A percentile compares a stretch with the other conserved stretches of the same genome.
Conservation (phyloP, 1,139 yeast genomes). For the Geotrichum carabidarum region DNA sequence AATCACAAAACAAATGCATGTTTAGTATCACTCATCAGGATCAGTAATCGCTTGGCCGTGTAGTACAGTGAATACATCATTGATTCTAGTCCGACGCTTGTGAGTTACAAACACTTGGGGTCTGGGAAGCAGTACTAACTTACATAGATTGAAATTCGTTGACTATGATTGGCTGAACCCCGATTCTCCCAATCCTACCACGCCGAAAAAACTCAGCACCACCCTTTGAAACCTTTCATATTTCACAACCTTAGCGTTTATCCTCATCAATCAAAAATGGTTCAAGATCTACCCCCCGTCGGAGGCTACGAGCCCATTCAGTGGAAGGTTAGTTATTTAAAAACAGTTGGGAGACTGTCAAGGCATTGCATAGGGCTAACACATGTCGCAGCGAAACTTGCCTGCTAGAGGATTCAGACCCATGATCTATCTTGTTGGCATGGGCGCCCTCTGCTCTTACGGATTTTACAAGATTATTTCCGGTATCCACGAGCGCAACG, state of each 20-base stretch:
- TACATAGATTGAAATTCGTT: no score
- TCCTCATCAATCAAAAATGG: slow-evolving; percentile 24
- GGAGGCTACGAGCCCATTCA: slow-evolving; percentile 85
- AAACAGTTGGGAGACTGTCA: not conserved
- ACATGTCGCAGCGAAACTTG: slow-evolving; percentile 51
- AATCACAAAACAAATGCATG: no score
- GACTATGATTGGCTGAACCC: not conserved
- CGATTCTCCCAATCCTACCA: not conserved
- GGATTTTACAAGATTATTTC: slow-evolving; percentile 65
- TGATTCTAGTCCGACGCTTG: no score
- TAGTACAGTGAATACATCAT: no score
- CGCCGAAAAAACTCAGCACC: not conserved
- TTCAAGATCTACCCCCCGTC: slow-evolving; percentile 81
- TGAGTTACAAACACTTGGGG: no score
- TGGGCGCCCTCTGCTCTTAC: slow-evolving; percentile 59
- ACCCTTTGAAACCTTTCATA: not conserved
- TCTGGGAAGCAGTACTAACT: no score
- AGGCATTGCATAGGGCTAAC: not conserved
- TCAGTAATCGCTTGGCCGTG: no score
- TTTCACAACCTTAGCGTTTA: not conserved
- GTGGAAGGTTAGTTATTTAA: slow-evolving; percentile 51
- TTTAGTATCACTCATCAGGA: no score
- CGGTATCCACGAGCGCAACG: slow-evolving; percentile 71
- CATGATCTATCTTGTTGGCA: slow-evolving; percentile 59
- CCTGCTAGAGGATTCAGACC: slow-evolving; percentile 86